Percentiles rank a stretch among this genome's conserved stretches.
These are phyloP conservation scores for Trichoderma afroharzianum DNA, from an alignment of 2,329 filamentous ascomycete species.

Conservation along the genomic window DNA sequence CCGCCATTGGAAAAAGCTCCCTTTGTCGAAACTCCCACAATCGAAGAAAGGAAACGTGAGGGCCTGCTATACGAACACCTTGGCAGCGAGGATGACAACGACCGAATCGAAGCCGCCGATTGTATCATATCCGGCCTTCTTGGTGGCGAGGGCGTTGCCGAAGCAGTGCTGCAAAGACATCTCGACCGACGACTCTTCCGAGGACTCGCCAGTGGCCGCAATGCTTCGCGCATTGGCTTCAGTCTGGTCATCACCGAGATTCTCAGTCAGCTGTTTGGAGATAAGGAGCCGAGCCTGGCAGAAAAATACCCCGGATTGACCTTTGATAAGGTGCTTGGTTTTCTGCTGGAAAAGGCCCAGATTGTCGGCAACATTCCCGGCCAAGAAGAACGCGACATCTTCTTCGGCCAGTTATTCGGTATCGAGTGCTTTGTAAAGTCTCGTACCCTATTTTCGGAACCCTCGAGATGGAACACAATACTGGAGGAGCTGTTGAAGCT, in stretches of 20 bases:
- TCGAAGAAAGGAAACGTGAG: conserved; percentile 55
- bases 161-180: conserved; percentile 54
- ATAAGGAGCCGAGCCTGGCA: conserved; percentile 39
- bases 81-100: conserved; percentile 54
- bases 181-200: conserved; percentile 70
- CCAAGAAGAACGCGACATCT: conserved; percentile 81
- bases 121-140: conserved; percentile 56
- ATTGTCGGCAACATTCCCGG: conserved; percentile 51
- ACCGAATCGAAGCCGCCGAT: conserved; percentile 57
- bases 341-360: conserved; percentile 54
- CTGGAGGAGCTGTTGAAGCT: conserved; percentile 70
- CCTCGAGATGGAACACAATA: conserved; percentile 61
- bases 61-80: conserved; percentile 59
- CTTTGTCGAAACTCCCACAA: conserved; percentile 51
- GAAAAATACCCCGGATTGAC: conserved; percentile 50
- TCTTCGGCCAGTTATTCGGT: conserved; percentile 83
- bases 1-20: conserved; percentile 33
- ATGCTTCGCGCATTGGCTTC: conserved; percentile 84
- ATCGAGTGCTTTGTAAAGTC: conserved; percentile 83
- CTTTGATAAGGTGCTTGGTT: conserved; percentile 52
- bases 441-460: conserved; percentile 61
- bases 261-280: conserved; percentile 64
- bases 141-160: conserved; percentile 45
- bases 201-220: conserved; percentile 84
- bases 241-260: conserved; percentile 84